Conservation (phyloP, 371 early-diverging fungal species). For the Choanephora cucurbitarum region DNA sequence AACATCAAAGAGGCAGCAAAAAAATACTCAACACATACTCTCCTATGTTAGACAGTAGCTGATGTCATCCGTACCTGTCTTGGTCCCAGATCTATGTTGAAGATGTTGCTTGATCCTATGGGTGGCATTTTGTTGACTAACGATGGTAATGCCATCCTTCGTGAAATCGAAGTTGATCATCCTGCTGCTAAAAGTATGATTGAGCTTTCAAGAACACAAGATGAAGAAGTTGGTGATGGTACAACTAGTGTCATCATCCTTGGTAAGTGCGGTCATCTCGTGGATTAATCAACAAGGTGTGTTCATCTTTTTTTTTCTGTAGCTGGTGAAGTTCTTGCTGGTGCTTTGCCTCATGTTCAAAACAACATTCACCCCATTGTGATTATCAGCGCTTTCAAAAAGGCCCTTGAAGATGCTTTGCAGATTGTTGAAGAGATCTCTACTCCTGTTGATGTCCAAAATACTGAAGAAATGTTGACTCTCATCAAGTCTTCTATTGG, state of each 20-base stretch:
- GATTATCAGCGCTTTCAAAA: conserved; percentile 92
- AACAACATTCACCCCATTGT: conserved; percentile 98
- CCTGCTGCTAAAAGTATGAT: conserved; percentile 99
- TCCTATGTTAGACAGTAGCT: conserved; percentile 78
- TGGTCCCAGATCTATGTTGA: conserved; percentile 99
- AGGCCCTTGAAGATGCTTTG: conserved; percentile 92
- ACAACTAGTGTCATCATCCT: conserved; percentile 99
- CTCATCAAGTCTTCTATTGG: conserved; percentile 93
- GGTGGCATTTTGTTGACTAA: conserved; percentile 99
- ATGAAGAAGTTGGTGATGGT: conserved; percentile 99
- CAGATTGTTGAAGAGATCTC: conserved; percentile 84
- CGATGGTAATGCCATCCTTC: conserved; percentile 99
- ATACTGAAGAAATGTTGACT: conserved; percentile 86
- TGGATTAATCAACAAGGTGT: neutral
- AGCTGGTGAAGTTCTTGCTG: conserved; percentile 96
- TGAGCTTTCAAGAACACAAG: conserved; percentile 99
- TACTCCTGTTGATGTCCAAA: conserved; percentile 79
- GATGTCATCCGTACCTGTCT: conserved; percentile 99
- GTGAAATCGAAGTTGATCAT: conserved; percentile 99
- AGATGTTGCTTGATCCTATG: conserved; percentile 99
- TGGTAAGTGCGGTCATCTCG: conserved; percentile 55
- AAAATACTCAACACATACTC: too few relatives aligned
- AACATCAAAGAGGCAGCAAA: too few relatives aligned
- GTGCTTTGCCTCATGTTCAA: conserved; percentile 92
- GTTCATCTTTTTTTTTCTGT: conserved; percentile 5